Conservation (phyloP, 2,329 filamentous ascomycete species). For the Colletotrichum acutatum region DNA sequence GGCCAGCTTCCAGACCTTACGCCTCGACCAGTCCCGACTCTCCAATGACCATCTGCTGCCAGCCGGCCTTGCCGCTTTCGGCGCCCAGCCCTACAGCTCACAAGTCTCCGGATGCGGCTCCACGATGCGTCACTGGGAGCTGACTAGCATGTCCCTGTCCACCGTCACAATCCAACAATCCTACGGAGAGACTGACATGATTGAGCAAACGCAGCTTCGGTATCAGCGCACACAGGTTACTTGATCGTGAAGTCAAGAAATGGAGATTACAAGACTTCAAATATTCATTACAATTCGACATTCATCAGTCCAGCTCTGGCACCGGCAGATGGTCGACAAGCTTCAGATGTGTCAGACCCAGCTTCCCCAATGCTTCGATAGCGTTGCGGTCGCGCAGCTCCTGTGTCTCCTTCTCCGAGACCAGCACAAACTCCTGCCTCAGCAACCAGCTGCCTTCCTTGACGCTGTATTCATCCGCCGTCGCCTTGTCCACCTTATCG, state of each 20-base stretch:
- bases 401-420: constrained; percentile 75
- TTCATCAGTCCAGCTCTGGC: constrained; percentile 65
- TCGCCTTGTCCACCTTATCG: constrained; percentile 60
- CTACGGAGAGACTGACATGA: background rate
- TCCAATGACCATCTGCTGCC: background rate
- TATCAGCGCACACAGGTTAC: no score
- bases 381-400: constrained; percentile 73
- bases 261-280: background rate
- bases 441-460: constrained; percentile 72
- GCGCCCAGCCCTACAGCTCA: constrained; percentile 12
- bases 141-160: background rate
- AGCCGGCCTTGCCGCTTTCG: background rate
- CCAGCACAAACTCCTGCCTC: constrained; percentile 81
- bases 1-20: background rate
- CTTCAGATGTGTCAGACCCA: constrained; percentile 74
- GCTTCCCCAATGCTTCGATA: constrained; percentile 71
- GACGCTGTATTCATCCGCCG: constrained; percentile 71
- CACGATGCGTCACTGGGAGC: background rate
- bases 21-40: background rate
- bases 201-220: background rate
- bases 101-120: constrained; percentile 16
- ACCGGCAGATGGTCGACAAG: constrained; percentile 81
- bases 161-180: background rate
- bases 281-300: background rate
- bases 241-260: background rate